These are phyloP conservation scores for Casaregolazyma lundiana DNA, from an alignment of 1,139 yeast genomes.

Conservation along the genomic window DNA sequence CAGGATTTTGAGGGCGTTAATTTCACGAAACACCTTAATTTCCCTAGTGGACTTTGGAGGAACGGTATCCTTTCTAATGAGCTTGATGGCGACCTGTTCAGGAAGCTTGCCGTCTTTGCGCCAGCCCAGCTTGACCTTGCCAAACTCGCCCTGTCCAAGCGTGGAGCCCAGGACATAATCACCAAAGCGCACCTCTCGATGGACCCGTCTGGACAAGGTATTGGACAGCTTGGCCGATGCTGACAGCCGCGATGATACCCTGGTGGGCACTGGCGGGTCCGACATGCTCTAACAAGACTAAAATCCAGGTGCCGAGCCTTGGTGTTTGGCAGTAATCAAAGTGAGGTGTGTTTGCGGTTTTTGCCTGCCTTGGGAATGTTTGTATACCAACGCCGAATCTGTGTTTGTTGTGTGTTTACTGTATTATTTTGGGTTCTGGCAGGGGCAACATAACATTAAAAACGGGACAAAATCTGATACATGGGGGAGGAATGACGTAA, in stretches of 20 bases:
- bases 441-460: not conserved
- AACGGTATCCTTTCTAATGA: slow-evolving; percentile 80
- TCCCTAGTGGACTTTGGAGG: slow-evolving; percentile 82
- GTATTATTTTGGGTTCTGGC: not conserved
- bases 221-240: slow-evolving; percentile 25
- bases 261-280: slow-evolving; percentile 19
- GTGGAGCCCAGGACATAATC: slow-evolving; percentile 87
- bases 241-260: slow-evolving; percentile 28
- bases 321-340: not conserved
- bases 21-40: slow-evolving; percentile 86
- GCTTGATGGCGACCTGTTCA: slow-evolving; percentile 87
- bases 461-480: not conserved
- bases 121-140: slow-evolving; percentile 97
- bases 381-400: no score
- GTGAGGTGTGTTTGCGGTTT: not conserved
- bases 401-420: not conserved
- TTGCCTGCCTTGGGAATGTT: not conserved
- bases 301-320: not conserved
- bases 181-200: slow-evolving; percentile 58
- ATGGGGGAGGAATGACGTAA: not conserved
- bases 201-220: slow-evolving; percentile 26
- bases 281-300: slow-evolving; percentile 9
- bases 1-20: slow-evolving; percentile 77
- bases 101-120: slow-evolving; percentile 62
- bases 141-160: slow-evolving; percentile 97